Percentiles rank a stretch among this genome's conserved stretches.
Evolutionary conservation across 1,284 basidiomycete genomes (phyloP).

Genomic region (Hypsizygus ulmarius): DNA sequence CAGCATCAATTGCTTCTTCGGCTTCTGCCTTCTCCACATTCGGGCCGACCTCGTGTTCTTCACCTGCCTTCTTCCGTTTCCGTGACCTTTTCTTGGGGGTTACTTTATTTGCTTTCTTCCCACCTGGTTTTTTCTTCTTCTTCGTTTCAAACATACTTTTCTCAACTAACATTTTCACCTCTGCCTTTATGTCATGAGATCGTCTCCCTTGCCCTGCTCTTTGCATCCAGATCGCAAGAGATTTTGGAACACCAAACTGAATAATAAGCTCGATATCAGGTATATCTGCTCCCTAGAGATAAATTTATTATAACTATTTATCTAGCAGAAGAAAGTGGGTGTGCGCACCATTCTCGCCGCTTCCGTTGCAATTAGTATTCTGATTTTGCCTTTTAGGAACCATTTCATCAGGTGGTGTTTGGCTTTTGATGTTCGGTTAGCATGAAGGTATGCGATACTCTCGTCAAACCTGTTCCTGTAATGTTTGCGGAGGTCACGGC

Average conservation of each 20-base stretch:
- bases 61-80: background rate
- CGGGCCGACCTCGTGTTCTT: conserved; percentile 12
- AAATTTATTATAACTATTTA: background rate
- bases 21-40: conserved; percentile 10
- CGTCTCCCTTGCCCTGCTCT: conserved; percentile 31
- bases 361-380: conserved; percentile 31
- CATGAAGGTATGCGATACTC: conserved; percentile 21
- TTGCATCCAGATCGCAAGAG: conserved; percentile 31
- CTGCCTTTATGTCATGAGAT: conserved; percentile 19
- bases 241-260: conserved; percentile 28
- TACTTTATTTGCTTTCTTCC: too few relatives aligned
- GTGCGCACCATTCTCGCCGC: conserved; percentile 33
- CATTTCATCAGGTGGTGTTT: conserved; percentile 23
- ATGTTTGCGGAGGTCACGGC: background rate
- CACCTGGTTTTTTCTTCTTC: conserved; percentile 14
- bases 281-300: conserved; percentile 30
- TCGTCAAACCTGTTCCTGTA: conserved; percentile 8
- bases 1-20: conserved; percentile 2
- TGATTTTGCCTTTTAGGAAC: conserved; percentile 23
- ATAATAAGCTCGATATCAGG: conserved; percentile 29
- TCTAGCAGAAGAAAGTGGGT: background rate
- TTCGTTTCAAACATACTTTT: conserved; percentile 26
- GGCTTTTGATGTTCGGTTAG: conserved; percentile 15
- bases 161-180: conserved; percentile 29
- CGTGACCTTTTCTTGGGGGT: conserved; percentile 7